Evolutionary conservation across 257 asterid species (phyloP), one percentile per base, ranked within the genome.

Genomic region (Coffea eugenioides): DNA sequence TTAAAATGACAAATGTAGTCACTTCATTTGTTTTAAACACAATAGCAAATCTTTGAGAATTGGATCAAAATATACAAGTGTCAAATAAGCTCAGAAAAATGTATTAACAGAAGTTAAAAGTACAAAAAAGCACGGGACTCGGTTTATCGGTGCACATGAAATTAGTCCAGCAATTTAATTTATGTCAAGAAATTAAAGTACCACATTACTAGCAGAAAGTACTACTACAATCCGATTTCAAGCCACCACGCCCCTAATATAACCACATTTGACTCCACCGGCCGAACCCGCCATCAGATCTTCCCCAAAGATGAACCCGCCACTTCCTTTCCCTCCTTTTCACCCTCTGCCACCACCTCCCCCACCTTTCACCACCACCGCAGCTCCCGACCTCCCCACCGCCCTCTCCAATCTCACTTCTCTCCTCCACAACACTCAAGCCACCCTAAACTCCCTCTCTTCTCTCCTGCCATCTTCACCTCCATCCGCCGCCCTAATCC

Each of bases 391-490:
- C 25, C 82, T 88, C 48, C 59, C 86, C 66, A 25, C 68, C 74
- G 88, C 90, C 73, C 89, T 90, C 71, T 84, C 94, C 68, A 76
- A 90, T 20, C 90, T 94, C 73, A 78, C 88, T 45, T 87, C 90
- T 59, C 93, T 92, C 69, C 84, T 94, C 75, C 83, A 77, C 61
- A 89, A 84, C 83, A 72, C 94, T 41, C 71, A 77, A 73, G 71
- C 91, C 80, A 73, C 89, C 74, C 88, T 91, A 85, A 72, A 62
- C 70, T 89, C 97, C 41, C 61, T 80, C 88, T 88, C 87, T 86
- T 88, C 83, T 71, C 85, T 67, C 77, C 88, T 39, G 46, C 87
- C 83, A 52, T 16, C 80, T 36, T 75, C 79, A 11, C 85, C 82
- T 52, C 77, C 77, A 27, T 83, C 59, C 5, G 21, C 81, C 66